A percentile compares a stretch with the other conserved stretches of the same genome.
These are phyloP conservation scores for Amylostereum chailletii DNA, from an alignment of 1,284 basidiomycete species.

Conservation along the genomic window DNA sequence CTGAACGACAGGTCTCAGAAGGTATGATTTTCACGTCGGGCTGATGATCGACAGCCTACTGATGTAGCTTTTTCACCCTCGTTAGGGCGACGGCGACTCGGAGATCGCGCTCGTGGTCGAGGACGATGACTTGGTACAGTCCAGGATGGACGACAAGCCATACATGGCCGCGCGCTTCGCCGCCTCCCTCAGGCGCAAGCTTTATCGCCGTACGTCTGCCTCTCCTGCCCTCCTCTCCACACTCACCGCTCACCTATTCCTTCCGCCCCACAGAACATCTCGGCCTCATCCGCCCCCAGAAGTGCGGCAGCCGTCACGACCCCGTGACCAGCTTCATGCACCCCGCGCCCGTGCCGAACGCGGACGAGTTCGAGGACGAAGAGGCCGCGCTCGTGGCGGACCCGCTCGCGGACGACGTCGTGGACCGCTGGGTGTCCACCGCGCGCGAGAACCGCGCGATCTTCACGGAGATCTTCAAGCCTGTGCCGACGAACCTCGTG, in stretches of 20 bases:
- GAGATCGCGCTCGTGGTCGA: slow-evolving; percentile 90
- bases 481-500: slow-evolving; percentile 77
- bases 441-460: slow-evolving; percentile 74
- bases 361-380: slow-evolving; percentile 48
- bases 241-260: background rate
- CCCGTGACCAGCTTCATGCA: slow-evolving; percentile 64
- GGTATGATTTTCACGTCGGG: slow-evolving; percentile 22
- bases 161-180: slow-evolving; percentile 71
- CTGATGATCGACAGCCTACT: background rate
- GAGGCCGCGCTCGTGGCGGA: slow-evolving; percentile 75
- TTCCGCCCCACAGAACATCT: slow-evolving; percentile 64
- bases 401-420: slow-evolving; percentile 58
- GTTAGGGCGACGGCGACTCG: slow-evolving; percentile 81
- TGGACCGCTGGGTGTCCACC: slow-evolving; percentile 61
- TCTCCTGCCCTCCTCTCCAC: background rate
- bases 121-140: slow-evolving; percentile 72
- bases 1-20: slow-evolving; percentile 82
- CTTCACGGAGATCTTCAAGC: slow-evolving; percentile 76
- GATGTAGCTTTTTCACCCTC: slow-evolving; percentile 6
- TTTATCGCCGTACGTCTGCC: slow-evolving; percentile 53
- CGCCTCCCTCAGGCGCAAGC: slow-evolving; percentile 64
- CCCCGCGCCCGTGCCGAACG: slow-evolving; percentile 63
- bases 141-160: slow-evolving; percentile 71
- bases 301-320: slow-evolving; percentile 27
- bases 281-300: slow-evolving; percentile 69